Evolutionary conservation across 1,284 basidiomycete species (phyloP).

Genomic region (Psilocybe mexicana): DNA sequence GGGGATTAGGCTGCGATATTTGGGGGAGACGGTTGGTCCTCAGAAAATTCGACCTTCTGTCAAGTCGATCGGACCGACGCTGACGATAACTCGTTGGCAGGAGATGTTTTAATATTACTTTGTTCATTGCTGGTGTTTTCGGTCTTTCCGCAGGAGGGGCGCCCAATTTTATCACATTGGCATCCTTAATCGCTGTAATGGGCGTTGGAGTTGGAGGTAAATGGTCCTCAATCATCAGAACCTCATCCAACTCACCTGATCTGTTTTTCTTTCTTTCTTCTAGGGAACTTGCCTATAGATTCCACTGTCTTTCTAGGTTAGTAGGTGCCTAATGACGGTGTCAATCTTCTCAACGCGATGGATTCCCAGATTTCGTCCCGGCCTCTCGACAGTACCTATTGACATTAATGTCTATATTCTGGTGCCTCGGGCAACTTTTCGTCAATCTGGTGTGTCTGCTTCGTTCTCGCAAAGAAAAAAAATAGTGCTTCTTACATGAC

Average conservation of each 20-base stretch:
- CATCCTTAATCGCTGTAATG: constrained; percentile 52
- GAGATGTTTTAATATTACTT: constrained; percentile 68
- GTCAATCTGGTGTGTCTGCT: constrained; percentile 48
- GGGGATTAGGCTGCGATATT: constrained; percentile 58
- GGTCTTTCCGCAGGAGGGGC: constrained; percentile 60
- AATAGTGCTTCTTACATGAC: not conserved
- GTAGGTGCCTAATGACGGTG: constrained; percentile 10
- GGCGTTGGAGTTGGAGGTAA: constrained; percentile 56
- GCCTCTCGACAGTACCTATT: constrained; percentile 63
- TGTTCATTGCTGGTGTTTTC: constrained; percentile 70
- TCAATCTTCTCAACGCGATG: not conserved
- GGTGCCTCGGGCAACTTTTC: constrained; percentile 63
- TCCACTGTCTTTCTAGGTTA: constrained; percentile 72
- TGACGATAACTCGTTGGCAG: constrained; percentile 36
- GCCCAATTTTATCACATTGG: constrained; percentile 50
- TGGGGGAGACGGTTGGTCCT: constrained; percentile 54
- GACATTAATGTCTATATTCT: constrained; percentile 65
- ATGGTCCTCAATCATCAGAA: not conserved
- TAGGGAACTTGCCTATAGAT: constrained; percentile 72
- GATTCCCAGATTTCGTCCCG: constrained; percentile 52
- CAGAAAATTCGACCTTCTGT: not conserved
- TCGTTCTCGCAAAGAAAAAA: not conserved
- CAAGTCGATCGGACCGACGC: not conserved
- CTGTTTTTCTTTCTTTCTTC: not conserved
- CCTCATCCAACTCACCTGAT: not conserved